A percentile compares a stretch with the other conserved stretches of the same genome.
Conservation (phyloP, 352 stramenopile genomes). For the Phytophthora megakarya region DNA sequence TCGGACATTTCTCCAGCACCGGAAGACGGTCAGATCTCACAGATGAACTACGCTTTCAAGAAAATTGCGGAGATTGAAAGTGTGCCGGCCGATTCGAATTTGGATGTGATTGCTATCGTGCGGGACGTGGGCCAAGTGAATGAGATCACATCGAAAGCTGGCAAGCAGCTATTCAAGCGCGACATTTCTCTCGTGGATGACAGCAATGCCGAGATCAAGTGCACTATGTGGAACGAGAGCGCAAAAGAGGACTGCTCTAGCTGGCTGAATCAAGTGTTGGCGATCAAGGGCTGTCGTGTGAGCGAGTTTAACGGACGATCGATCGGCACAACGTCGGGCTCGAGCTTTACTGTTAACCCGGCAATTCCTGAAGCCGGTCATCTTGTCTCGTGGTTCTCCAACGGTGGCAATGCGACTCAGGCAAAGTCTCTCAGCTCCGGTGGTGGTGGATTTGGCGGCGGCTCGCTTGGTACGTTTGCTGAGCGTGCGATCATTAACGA, state of each 20-base stretch:
- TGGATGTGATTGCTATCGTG: conserved; percentile 97
- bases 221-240: conserved; percentile 97
- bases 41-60: conserved; percentile 93
- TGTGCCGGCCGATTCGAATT: conserved; percentile 81
- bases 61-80: conserved; percentile 94
- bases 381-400: conserved; percentile 88
- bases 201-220: conserved; percentile 94
- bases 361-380: conserved; percentile 86
- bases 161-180: conserved; percentile 96
- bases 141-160: conserved; percentile 95
- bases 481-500: conserved; percentile 89
- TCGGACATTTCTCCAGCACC: conserved; percentile 92
- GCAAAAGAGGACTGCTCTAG: conserved; percentile 84
- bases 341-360: conserved; percentile 85
- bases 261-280: conserved; percentile 92
- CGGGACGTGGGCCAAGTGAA: conserved; percentile 90
- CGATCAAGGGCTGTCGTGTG: conserved; percentile 95
- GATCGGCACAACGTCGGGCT: conserved; percentile 85
- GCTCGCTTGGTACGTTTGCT: conserved; percentile 78
- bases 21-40: conserved; percentile 91
- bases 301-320: conserved; percentile 94
- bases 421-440: conserved; percentile 81
- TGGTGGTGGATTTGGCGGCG: conserved; percentile 75
- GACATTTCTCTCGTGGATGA: conserved; percentile 97
- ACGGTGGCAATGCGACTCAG: conserved; percentile 63